Conservation (phyloP, 176 grass and related monocot species). For the Secale cereale region DNA sequence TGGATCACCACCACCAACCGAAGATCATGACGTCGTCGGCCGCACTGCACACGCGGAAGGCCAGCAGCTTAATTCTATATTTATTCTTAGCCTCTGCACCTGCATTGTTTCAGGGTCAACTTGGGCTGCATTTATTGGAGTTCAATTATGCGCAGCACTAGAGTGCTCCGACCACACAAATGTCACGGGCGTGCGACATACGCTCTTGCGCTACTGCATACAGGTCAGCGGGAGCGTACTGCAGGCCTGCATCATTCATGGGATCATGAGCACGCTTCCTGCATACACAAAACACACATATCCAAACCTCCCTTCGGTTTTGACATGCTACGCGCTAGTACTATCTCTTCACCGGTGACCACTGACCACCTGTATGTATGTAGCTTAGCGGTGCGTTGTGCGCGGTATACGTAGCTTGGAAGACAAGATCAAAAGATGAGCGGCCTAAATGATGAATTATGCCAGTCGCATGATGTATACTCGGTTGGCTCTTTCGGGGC, state of each 20-base stretch:
- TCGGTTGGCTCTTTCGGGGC: neutral
- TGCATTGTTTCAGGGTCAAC: neutral
- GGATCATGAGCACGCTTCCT: neutral
- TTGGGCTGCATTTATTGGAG: neutral
- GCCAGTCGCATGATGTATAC: neutral
- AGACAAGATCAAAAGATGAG: slow-evolving; percentile 35
- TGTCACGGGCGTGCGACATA: neutral
- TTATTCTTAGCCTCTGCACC: neutral
- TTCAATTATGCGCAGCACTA: neutral
- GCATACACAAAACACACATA: no score
- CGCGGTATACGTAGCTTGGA: slow-evolving; percentile 35
- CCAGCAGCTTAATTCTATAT: no score
- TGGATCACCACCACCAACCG: no score
- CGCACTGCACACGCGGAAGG: no score
- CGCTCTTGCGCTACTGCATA: neutral
- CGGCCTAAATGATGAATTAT: slow-evolving; percentile 9
- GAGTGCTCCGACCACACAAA: neutral
- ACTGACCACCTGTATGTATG: neutral
- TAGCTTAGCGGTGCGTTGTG: neutral
- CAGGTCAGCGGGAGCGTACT: neutral
- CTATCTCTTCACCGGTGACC: neutral
- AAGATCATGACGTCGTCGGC: no score
- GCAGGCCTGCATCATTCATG: neutral
- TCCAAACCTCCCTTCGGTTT: neutral
- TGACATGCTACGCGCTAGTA: neutral